Evolutionary conservation across 805 yeast species (phyloP), one percentile per base, ranked within the genome.

Genomic region (Candida schatavii): DNA sequence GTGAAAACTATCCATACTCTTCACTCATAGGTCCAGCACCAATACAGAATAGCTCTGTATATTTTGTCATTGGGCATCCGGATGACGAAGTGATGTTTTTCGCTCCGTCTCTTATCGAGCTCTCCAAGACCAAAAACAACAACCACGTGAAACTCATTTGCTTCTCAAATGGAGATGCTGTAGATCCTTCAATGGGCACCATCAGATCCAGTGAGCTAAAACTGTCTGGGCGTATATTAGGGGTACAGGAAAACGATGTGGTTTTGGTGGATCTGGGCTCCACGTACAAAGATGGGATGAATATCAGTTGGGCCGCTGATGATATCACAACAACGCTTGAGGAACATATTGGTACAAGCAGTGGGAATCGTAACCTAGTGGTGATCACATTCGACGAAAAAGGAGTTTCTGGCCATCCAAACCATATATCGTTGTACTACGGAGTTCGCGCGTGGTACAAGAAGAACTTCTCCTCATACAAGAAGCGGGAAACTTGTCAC

Each of bases 31-130:
- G 59, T 7, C 68, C 68, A 5, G 52, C 64, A 18, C 59, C 65
- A 5, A 61, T 69, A 17, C 57, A 52, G 13, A 57, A 68, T 44
- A 55, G 61, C 30, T 55, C 64, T 2, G 66, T 79, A 2, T 75
- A 70, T 49, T 66, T 83, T 35, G 65, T 91, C 10, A 82, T 89
- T 31, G 97, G 96, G 0, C 99, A 93, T 62, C 99, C 99, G 0
- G 99, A 93, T 62, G 99, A 93, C 61, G 99, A 93, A 63, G 90
- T 88, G 39, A 93, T 93, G 99, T 93, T 93, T 62, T 93, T 93
- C 55, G 80, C 88, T 1, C 99, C 99, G 0, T 70, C 90, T 0
- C 49, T 89, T 25, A 59, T 77, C 5, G 83, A 78, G 47, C 54
- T 72, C 39, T 48, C 72, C 7, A 74, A 75, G 45, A 62, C 73